Percentiles rank a stretch among this genome's conserved stretches.
Evolutionary conservation across 148 eudicot genomes (phyloP).

Genomic region (Camellia japonica): DNA sequence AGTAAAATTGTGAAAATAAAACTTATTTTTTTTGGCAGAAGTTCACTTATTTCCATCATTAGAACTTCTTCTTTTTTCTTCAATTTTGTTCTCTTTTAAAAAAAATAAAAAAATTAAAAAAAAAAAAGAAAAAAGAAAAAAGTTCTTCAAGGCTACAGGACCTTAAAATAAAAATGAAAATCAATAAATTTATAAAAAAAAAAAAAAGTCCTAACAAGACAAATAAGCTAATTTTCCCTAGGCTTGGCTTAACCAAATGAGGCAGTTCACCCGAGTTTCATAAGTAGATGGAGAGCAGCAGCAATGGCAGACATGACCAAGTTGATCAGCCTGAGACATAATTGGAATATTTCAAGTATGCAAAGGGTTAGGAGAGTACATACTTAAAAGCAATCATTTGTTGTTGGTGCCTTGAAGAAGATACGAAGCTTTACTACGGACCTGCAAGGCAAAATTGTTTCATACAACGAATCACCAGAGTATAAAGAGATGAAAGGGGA

Average conservation of each 20-base stretch:
- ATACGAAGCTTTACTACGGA: conserved; percentile 84
- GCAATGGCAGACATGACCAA: not conserved
- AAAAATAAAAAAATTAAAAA: too few relatives aligned
- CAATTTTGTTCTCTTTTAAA: too few relatives aligned
- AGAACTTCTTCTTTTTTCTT: too few relatives aligned
- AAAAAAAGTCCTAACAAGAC: not conserved
- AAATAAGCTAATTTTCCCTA: too few relatives aligned
- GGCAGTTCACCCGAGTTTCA: not conserved
- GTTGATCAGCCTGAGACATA: not conserved
- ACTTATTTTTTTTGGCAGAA: too few relatives aligned
- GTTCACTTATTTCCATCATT: too few relatives aligned
- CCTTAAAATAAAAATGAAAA: too few relatives aligned
- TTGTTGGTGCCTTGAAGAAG: conserved; percentile 55
- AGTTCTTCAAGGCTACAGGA: too few relatives aligned
- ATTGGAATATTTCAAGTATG: not conserved
- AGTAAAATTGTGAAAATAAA: too few relatives aligned
- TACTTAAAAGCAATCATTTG: conserved; percentile 25
- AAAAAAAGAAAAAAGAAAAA: too few relatives aligned
- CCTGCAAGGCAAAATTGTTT: conserved; percentile 39
- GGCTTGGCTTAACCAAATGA: too few relatives aligned
- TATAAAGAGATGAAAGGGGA: not conserved
- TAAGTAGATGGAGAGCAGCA: not conserved
- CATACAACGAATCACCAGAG: not conserved
- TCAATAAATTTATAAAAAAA: too few relatives aligned
- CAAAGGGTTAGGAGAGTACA: not conserved